Evolutionary conservation across 805 yeast species (phyloP), one percentile per base, ranked within the genome.

Genomic region (Candida peoriensis): DNA sequence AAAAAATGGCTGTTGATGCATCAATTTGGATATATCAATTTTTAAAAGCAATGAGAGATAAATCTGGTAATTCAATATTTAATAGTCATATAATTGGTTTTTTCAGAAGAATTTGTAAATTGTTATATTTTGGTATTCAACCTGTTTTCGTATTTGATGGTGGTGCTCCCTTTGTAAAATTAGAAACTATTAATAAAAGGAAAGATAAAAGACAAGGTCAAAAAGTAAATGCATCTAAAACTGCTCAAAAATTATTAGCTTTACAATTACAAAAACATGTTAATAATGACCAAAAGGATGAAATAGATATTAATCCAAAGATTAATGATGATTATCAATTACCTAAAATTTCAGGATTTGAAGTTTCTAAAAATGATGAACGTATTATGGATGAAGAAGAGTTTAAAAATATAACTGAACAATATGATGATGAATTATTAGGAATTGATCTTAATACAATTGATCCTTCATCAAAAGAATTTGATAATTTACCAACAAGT

Each of bases 11-110:
- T 0, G 90, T 93, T 7, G 99, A 93, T 66, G 99, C 98, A 1
- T 90, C 97, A 3, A 93, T 93, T 44, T 93, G 99, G 99, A 83
- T 93, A 36, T 93, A 93, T 55, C 99, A 93, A 57, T 93, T 93
- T 53, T 65, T 93, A 44, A 93, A 90, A 56, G 97, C 97, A 1
- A 94, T 93, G 16, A 71, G 97, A 46, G 95, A 88, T 55, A 62
- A 74, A 25, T 81, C 82, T 20, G 98, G 97, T 7, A 75, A 81
- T 39, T 74, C 85, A 1, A 57, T 89, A 40, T 69, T 72, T 20
- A 83, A 78, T 41, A 81, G 96, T 0, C 98, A 93, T 56, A 76
- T 93, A 14, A 84, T 88, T n/a, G 99, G 99, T 8, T 93, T 93
- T 51, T 90, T 90, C 57, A 64, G 97, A 43, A 70, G 99, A 36